Conservation (phyloP, 78 protist species). For the Dictyostelium citrinum region DNA sequence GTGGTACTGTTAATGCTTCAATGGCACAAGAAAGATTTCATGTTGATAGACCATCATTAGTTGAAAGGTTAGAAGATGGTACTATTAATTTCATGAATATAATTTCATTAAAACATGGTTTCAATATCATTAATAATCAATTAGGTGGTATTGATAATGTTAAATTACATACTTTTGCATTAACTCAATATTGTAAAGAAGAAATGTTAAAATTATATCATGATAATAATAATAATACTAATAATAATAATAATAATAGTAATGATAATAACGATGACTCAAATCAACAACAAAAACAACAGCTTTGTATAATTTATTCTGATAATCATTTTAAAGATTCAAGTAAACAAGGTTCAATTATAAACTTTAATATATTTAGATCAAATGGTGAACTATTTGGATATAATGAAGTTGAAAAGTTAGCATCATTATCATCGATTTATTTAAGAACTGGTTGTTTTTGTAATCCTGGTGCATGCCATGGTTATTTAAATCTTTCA, state of each 20-base stretch:
- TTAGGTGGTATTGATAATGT: slow-evolving; percentile 31
- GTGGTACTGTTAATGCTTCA: slow-evolving; percentile 89
- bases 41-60: not conserved
- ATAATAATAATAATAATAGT: too few species aligned
- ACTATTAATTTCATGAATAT: slow-evolving; percentile 61
- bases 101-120: slow-evolving; percentile 14
- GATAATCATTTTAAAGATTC: slow-evolving; percentile 38
- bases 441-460: slow-evolving; percentile 84
- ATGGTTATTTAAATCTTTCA: slow-evolving; percentile 53
- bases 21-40: slow-evolving; percentile 50
- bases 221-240: slow-evolving; percentile 35
- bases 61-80: slow-evolving; percentile 61
- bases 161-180: slow-evolving; percentile 23
- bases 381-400: slow-evolving; percentile 77
- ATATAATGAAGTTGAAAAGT: slow-evolving; percentile 56
- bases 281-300: not conserved
- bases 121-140: slow-evolving; percentile 7
- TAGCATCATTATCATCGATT: slow-evolving; percentile 73
- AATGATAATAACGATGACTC: not conserved
- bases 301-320: slow-evolving; percentile 45
- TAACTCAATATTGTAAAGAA: slow-evolving; percentile 19
- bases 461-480: slow-evolving; percentile 96
- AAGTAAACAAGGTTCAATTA: slow-evolving; percentile 61
- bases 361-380: slow-evolving; percentile 79
- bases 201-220: slow-evolving; percentile 29